These are phyloP conservation scores for Fraxinus baroniana DNA, from an alignment of 305 asterid species.

Conservation along the genomic window DNA sequence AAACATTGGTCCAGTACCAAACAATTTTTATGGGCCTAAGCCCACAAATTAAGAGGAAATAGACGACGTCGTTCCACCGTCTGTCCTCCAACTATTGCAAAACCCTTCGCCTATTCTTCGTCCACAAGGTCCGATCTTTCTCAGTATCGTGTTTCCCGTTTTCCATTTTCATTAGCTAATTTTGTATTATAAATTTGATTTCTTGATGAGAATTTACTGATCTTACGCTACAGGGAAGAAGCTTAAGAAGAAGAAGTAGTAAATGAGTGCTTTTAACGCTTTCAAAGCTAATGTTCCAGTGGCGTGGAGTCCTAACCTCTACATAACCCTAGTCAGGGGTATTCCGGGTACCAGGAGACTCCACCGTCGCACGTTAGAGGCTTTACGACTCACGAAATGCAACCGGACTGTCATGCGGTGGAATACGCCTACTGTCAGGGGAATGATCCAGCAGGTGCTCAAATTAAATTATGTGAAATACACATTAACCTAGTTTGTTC, in stretches of 20 bases:
- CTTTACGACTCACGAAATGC: slow-evolving; percentile 79
- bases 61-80: slow-evolving; percentile 10
- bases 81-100: neutral
- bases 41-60: neutral
- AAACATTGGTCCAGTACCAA: neutral
- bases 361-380: slow-evolving; percentile 95
- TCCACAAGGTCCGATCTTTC: neutral
- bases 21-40: neutral
- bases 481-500: neutral
- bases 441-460: slow-evolving; percentile 91
- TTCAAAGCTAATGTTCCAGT: slow-evolving; percentile 77
- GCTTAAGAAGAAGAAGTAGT: slow-evolving; percentile 9
- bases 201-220: neutral
- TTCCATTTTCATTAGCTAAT: neutral
- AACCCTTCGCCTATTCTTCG: neutral
- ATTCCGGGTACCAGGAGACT: slow-evolving; percentile 91
- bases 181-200: neutral
- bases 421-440: slow-evolving; percentile 84
- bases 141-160: neutral
- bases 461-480: neutral
- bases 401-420: slow-evolving; percentile 89
- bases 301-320: slow-evolving; percentile 87
- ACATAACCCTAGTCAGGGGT: slow-evolving; percentile 93
- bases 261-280: slow-evolving; percentile 85
- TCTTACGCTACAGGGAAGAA: slow-evolving; percentile 23